These are phyloP conservation scores for Basipetospora chlamydospora DNA, from an alignment of 2,329 filamentous ascomycete genomes.

Conservation along the genomic window DNA sequence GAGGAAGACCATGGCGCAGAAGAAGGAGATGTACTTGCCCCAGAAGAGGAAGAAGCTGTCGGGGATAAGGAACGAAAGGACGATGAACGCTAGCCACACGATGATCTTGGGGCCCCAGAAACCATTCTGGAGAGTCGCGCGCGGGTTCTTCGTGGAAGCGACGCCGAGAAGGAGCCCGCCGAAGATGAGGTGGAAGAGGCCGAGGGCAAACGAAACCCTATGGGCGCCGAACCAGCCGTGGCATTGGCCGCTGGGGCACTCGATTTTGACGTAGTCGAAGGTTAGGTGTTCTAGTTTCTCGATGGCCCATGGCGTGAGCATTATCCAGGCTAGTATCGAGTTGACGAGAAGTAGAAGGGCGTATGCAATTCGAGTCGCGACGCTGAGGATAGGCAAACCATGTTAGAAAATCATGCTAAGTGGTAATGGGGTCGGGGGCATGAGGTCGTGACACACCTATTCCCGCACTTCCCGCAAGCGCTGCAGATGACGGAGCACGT, in stretches of 20 bases:
- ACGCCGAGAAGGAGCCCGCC: slow-evolving; percentile 78
- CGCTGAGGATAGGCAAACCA: too few relatives aligned
- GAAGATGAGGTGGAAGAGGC: slow-evolving; percentile 80
- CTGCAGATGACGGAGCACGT: slow-evolving; percentile 94
- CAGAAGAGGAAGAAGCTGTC: slow-evolving; percentile 90
- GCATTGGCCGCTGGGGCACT: slow-evolving; percentile 79
- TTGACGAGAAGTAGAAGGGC: slow-evolving; percentile 90
- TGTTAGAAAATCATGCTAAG: too few relatives aligned
- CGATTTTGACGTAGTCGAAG: slow-evolving; percentile 90
- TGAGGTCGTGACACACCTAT: slow-evolving; percentile 65
- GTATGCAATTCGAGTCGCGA: slow-evolving; percentile 93
- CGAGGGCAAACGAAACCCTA: slow-evolving; percentile 93
- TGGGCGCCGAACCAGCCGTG: slow-evolving; percentile 95
- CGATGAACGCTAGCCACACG: slow-evolving; percentile 72
- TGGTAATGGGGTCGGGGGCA: too few relatives aligned
- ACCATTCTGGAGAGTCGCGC: slow-evolving; percentile 88
- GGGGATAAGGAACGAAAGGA: slow-evolving; percentile 89
- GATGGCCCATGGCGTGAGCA: slow-evolving; percentile 97
- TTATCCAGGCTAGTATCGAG: slow-evolving; percentile 95
- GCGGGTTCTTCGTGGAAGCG: slow-evolving; percentile 69
- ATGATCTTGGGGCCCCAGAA: slow-evolving; percentile 97
- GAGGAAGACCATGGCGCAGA: slow-evolving; percentile 84
- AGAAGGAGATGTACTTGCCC: slow-evolving; percentile 84
- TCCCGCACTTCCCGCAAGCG: slow-evolving; percentile 91
- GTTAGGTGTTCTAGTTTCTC: slow-evolving; percentile 87